Evolutionary conservation across 805 yeast species (phyloP), one percentile per base, ranked within the genome.

Genomic region (Isabelozyma heimii): DNA sequence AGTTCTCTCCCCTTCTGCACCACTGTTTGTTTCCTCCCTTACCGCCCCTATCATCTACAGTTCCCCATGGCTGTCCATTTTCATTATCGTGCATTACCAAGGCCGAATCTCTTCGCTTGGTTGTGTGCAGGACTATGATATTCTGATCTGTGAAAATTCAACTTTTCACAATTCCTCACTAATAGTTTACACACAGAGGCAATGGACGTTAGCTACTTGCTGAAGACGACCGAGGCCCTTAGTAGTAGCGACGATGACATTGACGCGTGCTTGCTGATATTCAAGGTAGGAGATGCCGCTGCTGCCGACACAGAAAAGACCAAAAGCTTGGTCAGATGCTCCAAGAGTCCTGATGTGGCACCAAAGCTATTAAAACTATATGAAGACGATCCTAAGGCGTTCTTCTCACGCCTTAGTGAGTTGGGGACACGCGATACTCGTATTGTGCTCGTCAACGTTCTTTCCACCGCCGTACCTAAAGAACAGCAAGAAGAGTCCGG

Each of bases 351-450:
- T 12, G 42, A 47, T n/a, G 26, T 41, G 15, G 27, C 57, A 2
- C 40, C 30, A 7, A 39, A 40, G 1, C 46, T 66, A 14, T 54
- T 52, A 24, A 53, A 58, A 38, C 16, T 58, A 9, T 45, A 63
- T n/a, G 47, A 55, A 14, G 48, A 55, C 38, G 56, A 63, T 42
- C 43, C 56, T 8, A 52, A 47, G 14, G 42, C 27, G 35, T 61
- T 64, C 30, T 17, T 67, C 1, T 44, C 46, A 8, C 55, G 51
- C 0, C 43, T 64, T 2, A 3, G 48, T 4, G 42, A 35, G 5
- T 15, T 62, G 4, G 49, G 42, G 10, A 40, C 14, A 9, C 10
- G 12, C 1, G 66, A 65, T 47, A 14, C 44, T 8, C 46, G 52
- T 3, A 16, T 47, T 4, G 42, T 60, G 5, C 45, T 62, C 4